Evolutionary conservation across 1,284 basidiomycete genomes (phyloP).

Genomic region (Cutaneotrichosporon cavernicola): DNA sequence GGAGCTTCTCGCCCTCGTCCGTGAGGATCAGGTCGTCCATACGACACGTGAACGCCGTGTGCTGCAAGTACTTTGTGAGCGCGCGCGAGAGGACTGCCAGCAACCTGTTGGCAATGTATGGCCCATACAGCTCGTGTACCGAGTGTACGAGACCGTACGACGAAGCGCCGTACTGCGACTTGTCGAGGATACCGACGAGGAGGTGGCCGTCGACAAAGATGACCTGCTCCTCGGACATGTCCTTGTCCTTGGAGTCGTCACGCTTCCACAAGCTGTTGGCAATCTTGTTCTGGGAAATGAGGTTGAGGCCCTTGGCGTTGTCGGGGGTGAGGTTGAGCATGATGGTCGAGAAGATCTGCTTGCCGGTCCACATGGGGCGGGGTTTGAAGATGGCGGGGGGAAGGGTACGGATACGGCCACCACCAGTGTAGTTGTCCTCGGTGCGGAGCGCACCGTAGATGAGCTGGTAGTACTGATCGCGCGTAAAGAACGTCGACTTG

Average conservation of each 20-base stretch:
- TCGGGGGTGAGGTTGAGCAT: constrained; percentile 86
- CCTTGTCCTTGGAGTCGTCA: constrained; percentile 47
- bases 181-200: constrained; percentile 89
- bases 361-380: constrained; percentile 90
- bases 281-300: constrained; percentile 83
- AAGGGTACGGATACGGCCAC: constrained; percentile 72
- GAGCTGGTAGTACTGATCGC: constrained; percentile 95
- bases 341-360: constrained; percentile 93
- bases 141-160: constrained; percentile 97
- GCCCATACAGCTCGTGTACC: constrained; percentile 96
- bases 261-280: constrained; percentile 74
- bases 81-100: constrained; percentile 89
- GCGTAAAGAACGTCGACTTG: constrained; percentile 89
- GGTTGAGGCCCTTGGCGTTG: constrained; percentile 77
- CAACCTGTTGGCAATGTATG: constrained; percentile 82
- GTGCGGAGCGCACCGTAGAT: constrained; percentile 92
- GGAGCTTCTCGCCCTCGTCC: constrained; percentile 69
- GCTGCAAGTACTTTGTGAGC: constrained; percentile 96
- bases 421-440: constrained; percentile 71
- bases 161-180: constrained; percentile 94
- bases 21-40: constrained; percentile 98
- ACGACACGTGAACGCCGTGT: constrained; percentile 95
- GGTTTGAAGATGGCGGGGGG: constrained; percentile 94
- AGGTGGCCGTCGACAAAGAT: constrained; percentile 92
- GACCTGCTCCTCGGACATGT: constrained; percentile 74